Evolutionary conservation across 2,329 filamentous ascomycete genomes (phyloP).

Genomic region (Xylaria multiplex): DNA sequence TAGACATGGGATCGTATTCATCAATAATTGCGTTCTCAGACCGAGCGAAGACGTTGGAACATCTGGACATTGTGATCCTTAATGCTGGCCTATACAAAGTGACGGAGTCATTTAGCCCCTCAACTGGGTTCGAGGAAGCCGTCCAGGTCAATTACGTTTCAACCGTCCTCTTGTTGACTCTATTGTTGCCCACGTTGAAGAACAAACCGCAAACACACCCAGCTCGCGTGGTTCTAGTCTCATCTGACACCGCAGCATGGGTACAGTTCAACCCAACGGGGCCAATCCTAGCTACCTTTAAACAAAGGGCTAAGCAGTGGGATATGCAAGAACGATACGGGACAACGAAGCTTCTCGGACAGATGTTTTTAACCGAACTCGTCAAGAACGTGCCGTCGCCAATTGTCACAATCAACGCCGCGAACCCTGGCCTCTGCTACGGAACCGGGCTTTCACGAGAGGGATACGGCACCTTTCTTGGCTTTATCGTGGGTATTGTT

Average conservation of each 20-base stretch:
- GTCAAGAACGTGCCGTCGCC: conserved; percentile 40
- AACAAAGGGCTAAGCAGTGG: conserved; percentile 22
- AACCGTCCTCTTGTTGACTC: conserved; percentile 57
- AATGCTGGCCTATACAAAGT: conserved; percentile 48
- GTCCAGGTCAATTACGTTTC: conserved; percentile 63
- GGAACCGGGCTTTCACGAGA: conserved; percentile 27
- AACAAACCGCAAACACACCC: conserved; percentile 9
- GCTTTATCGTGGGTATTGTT: neutral
- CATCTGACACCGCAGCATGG: conserved; percentile 42
- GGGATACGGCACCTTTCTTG: neutral
- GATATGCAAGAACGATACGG: conserved; percentile 36
- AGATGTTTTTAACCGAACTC: conserved; percentile 47
- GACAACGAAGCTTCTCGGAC: conserved; percentile 44
- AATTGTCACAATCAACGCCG: conserved; percentile 23
- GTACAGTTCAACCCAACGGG: conserved; percentile 35
- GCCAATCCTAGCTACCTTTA: conserved; percentile 33
- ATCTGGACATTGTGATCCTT: conserved; percentile 54
- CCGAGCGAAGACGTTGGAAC: conserved; percentile 45
- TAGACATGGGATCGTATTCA: conserved; percentile 54
- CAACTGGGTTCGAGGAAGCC: conserved; percentile 53
- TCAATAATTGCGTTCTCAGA: conserved; percentile 53
- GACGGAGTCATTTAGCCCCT: conserved; percentile 19
- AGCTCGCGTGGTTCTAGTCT: conserved; percentile 40
- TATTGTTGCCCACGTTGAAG: conserved; percentile 59
- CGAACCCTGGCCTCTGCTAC: conserved; percentile 36